Percentiles rank a stretch among this genome's conserved stretches.
These are phyloP conservation scores for Tephrocybe sp. DNA, from an alignment of 768 basidiomycete species.

Conservation along the genomic window DNA sequence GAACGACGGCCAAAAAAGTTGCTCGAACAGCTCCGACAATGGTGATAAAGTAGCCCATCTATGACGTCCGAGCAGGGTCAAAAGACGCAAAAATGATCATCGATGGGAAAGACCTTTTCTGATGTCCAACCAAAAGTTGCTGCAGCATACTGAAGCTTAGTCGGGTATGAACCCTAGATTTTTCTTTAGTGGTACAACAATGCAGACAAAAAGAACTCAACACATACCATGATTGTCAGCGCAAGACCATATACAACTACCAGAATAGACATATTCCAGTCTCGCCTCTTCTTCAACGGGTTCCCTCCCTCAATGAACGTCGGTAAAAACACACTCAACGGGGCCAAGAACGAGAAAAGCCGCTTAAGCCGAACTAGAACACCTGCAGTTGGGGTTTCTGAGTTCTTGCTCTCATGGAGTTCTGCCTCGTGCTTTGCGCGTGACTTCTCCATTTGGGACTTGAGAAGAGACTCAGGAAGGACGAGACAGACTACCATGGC, in stretches of 20 bases:
- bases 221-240: slow-evolving; percentile 43
- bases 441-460: slow-evolving; percentile 41
- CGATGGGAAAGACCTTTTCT: slow-evolving; percentile 45
- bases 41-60: slow-evolving; percentile 78
- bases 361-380: slow-evolving; percentile 39
- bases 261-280: slow-evolving; percentile 66
- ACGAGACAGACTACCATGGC: slow-evolving; percentile 50
- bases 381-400: slow-evolving; percentile 16
- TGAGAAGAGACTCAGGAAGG: slow-evolving; percentile 77
- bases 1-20: slow-evolving; percentile 46
- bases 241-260: slow-evolving; percentile 50
- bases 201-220: background rate
- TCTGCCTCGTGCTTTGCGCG: slow-evolving; percentile 33
- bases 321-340: slow-evolving; percentile 66
- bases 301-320: slow-evolving; percentile 25
- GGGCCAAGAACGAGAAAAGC: slow-evolving; percentile 63
- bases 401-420: slow-evolving; percentile 13
- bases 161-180: slow-evolving; percentile 50
- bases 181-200: background rate
- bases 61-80: slow-evolving; percentile 1
- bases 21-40: slow-evolving; percentile 52
- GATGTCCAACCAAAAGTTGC: slow-evolving; percentile 64
- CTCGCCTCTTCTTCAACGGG: slow-evolving; percentile 38
- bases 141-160: slow-evolving; percentile 65
- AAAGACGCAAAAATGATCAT: background rate